These are phyloP conservation scores for Helminthosporium solani DNA, from an alignment of 2,329 filamentous ascomycete species.

Conservation along the genomic window DNA sequence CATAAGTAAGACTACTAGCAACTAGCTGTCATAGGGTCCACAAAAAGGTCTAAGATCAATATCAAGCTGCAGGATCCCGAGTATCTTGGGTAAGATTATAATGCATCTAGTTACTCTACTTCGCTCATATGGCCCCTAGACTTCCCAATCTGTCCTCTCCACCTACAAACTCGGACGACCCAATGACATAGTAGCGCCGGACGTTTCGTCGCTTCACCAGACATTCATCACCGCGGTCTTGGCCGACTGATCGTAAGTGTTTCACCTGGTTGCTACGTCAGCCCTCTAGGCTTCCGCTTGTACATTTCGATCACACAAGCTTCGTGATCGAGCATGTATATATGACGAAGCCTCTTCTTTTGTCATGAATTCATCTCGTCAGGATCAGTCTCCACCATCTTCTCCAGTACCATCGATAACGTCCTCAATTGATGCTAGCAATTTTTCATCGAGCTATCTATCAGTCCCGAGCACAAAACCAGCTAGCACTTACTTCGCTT, in stretches of 20 bases:
- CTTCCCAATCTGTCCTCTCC: conserved; percentile 2
- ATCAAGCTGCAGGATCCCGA: background rate
- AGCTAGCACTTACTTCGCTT: background rate
- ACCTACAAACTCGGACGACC: background rate
- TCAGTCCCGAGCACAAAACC: conserved; percentile 16
- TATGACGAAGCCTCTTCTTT: conserved; percentile 2
- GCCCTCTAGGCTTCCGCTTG: background rate
- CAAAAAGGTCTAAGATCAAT: background rate
- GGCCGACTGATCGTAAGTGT: conserved; percentile 2
- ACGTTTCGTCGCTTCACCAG: conserved; percentile 4
- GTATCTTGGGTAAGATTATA: background rate
- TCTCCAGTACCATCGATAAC: conserved; percentile 12
- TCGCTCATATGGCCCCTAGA: background rate
- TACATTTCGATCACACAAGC: background rate
- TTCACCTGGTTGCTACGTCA: conserved; percentile 5
- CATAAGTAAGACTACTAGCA: background rate
- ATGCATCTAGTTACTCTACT: background rate
- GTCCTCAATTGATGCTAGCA: conserved; percentile 8
- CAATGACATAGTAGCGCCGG: conserved; percentile 23
- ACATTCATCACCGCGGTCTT: conserved; percentile 4
- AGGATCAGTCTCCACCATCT: conserved; percentile 8
- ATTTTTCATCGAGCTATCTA: conserved; percentile 16
- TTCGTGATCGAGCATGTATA: conserved; percentile 17
- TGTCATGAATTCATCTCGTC: conserved; percentile 13
- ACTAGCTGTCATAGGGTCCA: background rate